phyloP scores from a whole-genome alignment of 1,139 yeast genomes.

The Diutina rugosa region DNA sequence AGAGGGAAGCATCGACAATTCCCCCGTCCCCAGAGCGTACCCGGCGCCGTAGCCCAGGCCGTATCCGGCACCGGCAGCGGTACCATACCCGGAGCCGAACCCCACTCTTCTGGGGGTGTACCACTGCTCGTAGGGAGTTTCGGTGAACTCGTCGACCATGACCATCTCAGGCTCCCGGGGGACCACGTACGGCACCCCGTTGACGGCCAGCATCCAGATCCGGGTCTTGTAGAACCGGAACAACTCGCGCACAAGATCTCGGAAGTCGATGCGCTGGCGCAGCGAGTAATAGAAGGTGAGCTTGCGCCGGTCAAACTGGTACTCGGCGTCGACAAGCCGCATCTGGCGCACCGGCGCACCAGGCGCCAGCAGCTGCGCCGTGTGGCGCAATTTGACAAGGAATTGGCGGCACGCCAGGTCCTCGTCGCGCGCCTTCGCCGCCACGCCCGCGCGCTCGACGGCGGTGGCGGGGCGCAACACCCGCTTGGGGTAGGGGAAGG shows the following conservation, averaged over 20 bases:
- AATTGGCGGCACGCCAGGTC: conserved; percentile 56
- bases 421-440: conserved; percentile 55
- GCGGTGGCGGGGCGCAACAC: conserved; percentile 57
- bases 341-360: conserved; percentile 8
- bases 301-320: conserved; percentile 3
- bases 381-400: conserved; percentile 42
- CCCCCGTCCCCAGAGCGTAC: conserved; percentile 1
- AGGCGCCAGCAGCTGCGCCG: conserved; percentile 4
- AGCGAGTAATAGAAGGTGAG: conserved; percentile 2
- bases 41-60: neutral
- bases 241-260: conserved; percentile 3
- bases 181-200: conserved; percentile 10
- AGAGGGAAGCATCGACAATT: neutral
- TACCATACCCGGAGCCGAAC: neutral
- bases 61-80: neutral
- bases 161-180: neutral
- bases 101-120: neutral
- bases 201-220: conserved; percentile 11
- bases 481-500: conserved; percentile 56
- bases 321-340: conserved; percentile 6
- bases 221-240: conserved; percentile 3
- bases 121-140: neutral
- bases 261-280: conserved; percentile 2
- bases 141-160: no score
- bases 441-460: conserved; percentile 46